Conservation (phyloP, 179 eudicot species). For the Amaranthus tricolor region DNA sequence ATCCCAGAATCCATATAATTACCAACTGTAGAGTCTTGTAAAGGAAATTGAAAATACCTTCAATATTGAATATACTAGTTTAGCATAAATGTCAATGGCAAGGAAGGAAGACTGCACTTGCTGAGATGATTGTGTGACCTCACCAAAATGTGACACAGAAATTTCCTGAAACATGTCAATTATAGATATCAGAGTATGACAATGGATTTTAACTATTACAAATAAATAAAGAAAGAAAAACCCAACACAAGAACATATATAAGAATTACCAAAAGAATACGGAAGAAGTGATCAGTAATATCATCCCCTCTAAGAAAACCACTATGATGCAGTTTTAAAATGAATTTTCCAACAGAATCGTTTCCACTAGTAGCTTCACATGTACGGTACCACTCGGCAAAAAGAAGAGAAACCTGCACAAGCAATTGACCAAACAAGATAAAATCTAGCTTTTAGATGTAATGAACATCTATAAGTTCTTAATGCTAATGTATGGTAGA, state of each 20-base stretch:
- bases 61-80: slow-evolving; percentile 62
- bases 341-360: slow-evolving; percentile 53
- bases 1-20: background rate
- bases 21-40: background rate
- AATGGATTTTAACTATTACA: background rate
- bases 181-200: background rate
- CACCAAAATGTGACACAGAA: slow-evolving; percentile 71
- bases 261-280: slow-evolving; percentile 54
- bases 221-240: background rate
- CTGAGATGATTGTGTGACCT: slow-evolving; percentile 56
- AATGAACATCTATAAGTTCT: background rate
- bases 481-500: background rate
- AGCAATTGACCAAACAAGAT: slow-evolving; percentile 3
- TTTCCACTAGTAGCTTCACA: slow-evolving; percentile 69
- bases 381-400: slow-evolving; percentile 77
- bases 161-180: slow-evolving; percentile 48
- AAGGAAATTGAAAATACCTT: slow-evolving; percentile 47
- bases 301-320: slow-evolving; percentile 90
- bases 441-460: background rate
- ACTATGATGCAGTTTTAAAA: slow-evolving; percentile 64
- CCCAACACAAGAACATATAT: background rate
- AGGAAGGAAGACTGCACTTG: slow-evolving; percentile 69
- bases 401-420: slow-evolving; percentile 62
- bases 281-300: slow-evolving; percentile 71
- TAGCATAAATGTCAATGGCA: slow-evolving; percentile 82